These are phyloP conservation scores for Pseudogymnoascus sp. DNA, from an alignment of 2,329 filamentous ascomycete species.

Conservation along the genomic window DNA sequence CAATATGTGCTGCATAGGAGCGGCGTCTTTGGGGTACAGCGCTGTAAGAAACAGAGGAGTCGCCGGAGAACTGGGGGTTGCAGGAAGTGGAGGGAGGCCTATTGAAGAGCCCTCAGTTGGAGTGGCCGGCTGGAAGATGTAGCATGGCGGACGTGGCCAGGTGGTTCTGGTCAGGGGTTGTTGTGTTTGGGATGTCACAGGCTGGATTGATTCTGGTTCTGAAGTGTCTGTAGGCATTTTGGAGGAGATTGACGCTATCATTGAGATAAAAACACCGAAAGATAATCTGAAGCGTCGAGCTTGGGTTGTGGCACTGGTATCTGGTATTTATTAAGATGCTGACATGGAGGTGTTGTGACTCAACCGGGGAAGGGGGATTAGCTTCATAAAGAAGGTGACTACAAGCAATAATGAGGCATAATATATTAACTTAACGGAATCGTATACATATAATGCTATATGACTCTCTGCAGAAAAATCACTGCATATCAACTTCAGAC, in stretches of 20 bases:
- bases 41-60: constrained; percentile 7
- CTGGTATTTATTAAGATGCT: background rate
- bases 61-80: background rate
- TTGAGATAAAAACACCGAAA: background rate
- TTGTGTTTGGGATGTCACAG: background rate
- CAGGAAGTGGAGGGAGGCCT: background rate
- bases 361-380: background rate
- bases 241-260: background rate
- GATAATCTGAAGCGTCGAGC: background rate
- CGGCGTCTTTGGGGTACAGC: constrained; percentile 2
- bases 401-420: background rate
- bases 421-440: background rate
- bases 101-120: background rate
- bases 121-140: background rate
- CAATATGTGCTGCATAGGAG: background rate
- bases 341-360: background rate
- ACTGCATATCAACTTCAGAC: background rate
- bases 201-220: background rate
- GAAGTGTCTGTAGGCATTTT: background rate
- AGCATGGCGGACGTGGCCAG: background rate
- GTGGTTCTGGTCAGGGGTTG: background rate
- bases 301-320: background rate
- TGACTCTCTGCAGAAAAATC: background rate
- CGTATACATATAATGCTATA: background rate
- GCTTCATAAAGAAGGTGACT: background rate